Base-by-base conservation (phyloP, 306 rosid genomes). In the Hippophae rhamnoides region DNA sequence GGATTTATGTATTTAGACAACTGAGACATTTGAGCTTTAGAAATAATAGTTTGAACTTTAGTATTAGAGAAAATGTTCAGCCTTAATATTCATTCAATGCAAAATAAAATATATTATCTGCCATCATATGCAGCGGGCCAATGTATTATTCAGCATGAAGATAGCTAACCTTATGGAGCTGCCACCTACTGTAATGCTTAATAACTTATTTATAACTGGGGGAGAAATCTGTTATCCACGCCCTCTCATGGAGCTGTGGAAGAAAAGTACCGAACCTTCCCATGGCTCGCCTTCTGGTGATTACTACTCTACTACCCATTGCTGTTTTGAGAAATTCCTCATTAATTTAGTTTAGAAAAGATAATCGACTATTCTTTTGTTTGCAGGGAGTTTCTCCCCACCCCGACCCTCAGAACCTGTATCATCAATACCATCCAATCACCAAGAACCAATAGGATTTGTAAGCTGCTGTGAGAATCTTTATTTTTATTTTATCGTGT, bases 171-270 rank as follows among this genome's bases (percentile, higher is more conserved):
- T 87, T 73, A 81, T 85, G 95, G 85, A 83, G 65, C 67, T 81
- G 54, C 98, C 98, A 46, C 83, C 86, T 10, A 61, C 71, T 64
- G 85, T 73, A 63, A 70, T 92, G 58, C 68, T 71, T 54, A 81
- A 69, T 57, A 59, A 68, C 61, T 78, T 80, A 80, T 81, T 74
- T 61, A 57, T 68, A 55, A 70, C 53, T 51, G 87, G 75, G 72
- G 73, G 61, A 61, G 71, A 74, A 65, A 57, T 82, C 66, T 75
- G 85, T 78, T 92, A 87, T 80, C 98, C 95, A 23, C 57, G 43
- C 47, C 85, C 87, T 63, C 69, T 85, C 57, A 67, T 92, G 44
- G 79, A 88, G 26, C 67, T 82, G 67, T 88, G 93, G 96, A 72
- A 56, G 59, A 84, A 74, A 75, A 82, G 81, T 70, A 70, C 47